Evolutionary conservation across 2,329 filamentous ascomycete genomes (phyloP).

Genomic region (Cercospora brassicicola): DNA sequence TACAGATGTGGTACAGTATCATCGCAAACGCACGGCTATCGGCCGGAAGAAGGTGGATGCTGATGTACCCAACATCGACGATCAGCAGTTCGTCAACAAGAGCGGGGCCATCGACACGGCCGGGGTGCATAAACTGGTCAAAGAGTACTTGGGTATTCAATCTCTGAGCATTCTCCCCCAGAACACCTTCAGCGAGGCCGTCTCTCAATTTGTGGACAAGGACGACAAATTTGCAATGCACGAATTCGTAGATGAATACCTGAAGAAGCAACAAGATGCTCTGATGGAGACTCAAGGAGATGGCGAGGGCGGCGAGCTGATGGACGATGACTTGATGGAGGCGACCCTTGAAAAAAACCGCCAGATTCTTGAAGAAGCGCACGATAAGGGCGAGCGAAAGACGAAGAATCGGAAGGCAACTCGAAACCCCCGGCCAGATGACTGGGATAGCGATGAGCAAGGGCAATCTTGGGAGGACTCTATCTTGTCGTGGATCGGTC

Average conservation of each 20-base stretch:
- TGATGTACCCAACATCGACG: constrained; percentile 64
- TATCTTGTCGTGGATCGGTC: constrained; percentile 60
- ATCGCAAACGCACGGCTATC: constrained; percentile 74
- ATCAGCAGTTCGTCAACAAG: constrained; percentile 57
- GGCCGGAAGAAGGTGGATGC: constrained; percentile 51
- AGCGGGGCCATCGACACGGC: constrained; percentile 62
- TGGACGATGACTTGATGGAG: constrained; percentile 58
- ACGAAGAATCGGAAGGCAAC: constrained; percentile 47
- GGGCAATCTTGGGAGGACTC: constrained; percentile 77
- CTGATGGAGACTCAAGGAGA: constrained; percentile 60
- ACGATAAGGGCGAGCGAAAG: constrained; percentile 64
- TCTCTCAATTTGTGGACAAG: constrained; percentile 89
- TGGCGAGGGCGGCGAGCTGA: constrained; percentile 64
- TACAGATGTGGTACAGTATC: constrained; percentile 90
- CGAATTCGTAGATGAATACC: constrained; percentile 48
- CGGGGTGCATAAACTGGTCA: constrained; percentile 84
- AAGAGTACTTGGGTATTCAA: constrained; percentile 82
- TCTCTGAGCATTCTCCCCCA: constrained; percentile 90
- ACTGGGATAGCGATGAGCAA: constrained; percentile 87
- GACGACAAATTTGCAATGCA: constrained; percentile 89
- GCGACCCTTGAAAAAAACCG: constrained; percentile 55
- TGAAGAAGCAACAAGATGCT: constrained; percentile 47
- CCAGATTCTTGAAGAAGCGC: constrained; percentile 67
- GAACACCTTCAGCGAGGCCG: constrained; percentile 87
- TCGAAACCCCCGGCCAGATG: constrained; percentile 67